phyloP scores from a whole-genome alignment of 2,329 filamentous ascomycete species.

The Cryphonectria parasitica region DNA sequence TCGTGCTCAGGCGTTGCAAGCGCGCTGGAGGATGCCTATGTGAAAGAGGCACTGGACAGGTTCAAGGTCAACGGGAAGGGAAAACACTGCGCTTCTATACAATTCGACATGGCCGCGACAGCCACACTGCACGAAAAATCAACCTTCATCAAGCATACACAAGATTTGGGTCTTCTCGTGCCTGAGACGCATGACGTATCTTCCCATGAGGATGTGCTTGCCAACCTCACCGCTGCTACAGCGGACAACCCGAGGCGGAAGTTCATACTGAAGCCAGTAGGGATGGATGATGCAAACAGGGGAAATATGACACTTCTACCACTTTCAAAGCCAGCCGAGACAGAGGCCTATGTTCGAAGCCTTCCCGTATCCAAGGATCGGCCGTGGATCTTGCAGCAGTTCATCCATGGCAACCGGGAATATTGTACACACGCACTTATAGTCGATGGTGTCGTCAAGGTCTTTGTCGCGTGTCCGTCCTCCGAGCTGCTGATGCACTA shows the following conservation, averaged over 20 bases:
- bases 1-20: slow-evolving; percentile 71
- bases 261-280: slow-evolving; percentile 71
- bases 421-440: slow-evolving; percentile 75
- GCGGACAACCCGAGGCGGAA: slow-evolving; percentile 37
- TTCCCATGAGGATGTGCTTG: slow-evolving; percentile 55
- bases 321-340: slow-evolving; percentile 52
- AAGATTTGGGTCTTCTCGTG: slow-evolving; percentile 55
- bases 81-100: slow-evolving; percentile 60
- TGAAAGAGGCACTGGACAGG: slow-evolving; percentile 63
- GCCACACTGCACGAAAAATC: slow-evolving; percentile 66
- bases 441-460: slow-evolving; percentile 65
- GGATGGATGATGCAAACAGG: slow-evolving; percentile 62
- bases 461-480: slow-evolving; percentile 69
- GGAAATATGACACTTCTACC: slow-evolving; percentile 70
- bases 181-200: slow-evolving; percentile 59
- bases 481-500: slow-evolving; percentile 70
- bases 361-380: slow-evolving; percentile 57
- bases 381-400: slow-evolving; percentile 73
- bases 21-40: slow-evolving; percentile 68
- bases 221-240: slow-evolving; percentile 48
- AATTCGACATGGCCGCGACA: slow-evolving; percentile 62
- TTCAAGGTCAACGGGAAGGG: slow-evolving; percentile 43
- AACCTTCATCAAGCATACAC: slow-evolving; percentile 64
- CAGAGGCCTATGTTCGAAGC: slow-evolving; percentile 55
- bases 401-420: slow-evolving; percentile 61